Base-by-base conservation (phyloP, 164 flowering plant species). In the Paratinospora sagittata region DNA sequence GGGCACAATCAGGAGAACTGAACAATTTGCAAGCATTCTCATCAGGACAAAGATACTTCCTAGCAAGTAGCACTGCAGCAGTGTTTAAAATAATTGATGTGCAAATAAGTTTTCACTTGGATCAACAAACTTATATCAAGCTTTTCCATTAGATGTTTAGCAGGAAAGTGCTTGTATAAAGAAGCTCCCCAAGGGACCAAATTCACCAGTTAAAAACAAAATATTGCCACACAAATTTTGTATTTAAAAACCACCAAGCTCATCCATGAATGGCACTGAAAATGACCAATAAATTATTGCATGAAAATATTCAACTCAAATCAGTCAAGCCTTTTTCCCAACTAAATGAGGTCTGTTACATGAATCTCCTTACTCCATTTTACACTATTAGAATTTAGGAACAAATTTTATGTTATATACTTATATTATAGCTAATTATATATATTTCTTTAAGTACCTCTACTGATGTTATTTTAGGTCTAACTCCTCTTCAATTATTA, bases 1-100 rank as follows among this genome's bases (percentile, higher is more conserved):
- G 82, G 39, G 78, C 71, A 55, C 75, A 83, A 73, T 83, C 90
- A 27, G 93, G 92, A 60, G 91, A 88, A 78, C 97, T 93, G 89
- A 30, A 66, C 63, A 69, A 65, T 26, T 19, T n/a, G 41, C 36
- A 73, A 60, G 7, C 39, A 41, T 47, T 63, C 21, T 43, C 45
- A 21, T 73, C 63, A 72, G 55, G 27, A 27, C 39, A 66, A 67
- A 66, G 57, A 30, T 27, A 60, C 41, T 58, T 13, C n/a, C 27
- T 27, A 65, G 30, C 39, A 64, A 30, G 34, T 30, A 4, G 34
- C 34, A 30, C 34, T 30, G 4, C 4, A 30, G 34, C 34, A 4
- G 34, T 30, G 34, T 30, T 30, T 30, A 4, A 30, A 30, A 65
- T 30, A 33, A 14, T 33, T 21, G 23, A 69, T 41, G 13, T 41